These are phyloP conservation scores for Talaromyces sp. DNA, from an alignment of 2,329 filamentous ascomycete species.

Conservation along the genomic window DNA sequence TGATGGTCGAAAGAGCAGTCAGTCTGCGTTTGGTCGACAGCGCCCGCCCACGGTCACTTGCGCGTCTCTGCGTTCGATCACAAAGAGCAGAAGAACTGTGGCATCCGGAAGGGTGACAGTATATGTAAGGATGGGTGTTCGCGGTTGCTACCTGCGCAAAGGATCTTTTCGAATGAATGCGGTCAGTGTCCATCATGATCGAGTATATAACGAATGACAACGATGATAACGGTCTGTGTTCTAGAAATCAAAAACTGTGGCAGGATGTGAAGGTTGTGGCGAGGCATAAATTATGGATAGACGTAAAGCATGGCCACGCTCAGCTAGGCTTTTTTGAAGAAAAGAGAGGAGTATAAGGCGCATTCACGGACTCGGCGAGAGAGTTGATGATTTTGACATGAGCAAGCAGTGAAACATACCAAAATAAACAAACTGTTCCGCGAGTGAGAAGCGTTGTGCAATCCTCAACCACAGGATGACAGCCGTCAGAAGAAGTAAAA, in stretches of 20 bases:
- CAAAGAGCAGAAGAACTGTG: constrained; percentile 24
- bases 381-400: constrained; percentile 4
- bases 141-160: constrained; percentile 44
- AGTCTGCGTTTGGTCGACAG: constrained; percentile 31
- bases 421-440: constrained; percentile 15
- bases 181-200: constrained; percentile 27
- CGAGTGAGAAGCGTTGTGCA: constrained; percentile 8
- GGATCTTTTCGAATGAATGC: constrained; percentile 31
- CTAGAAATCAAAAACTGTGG: constrained; percentile 22
- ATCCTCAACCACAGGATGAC: constrained; percentile 13
- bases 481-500: not conserved
- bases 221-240: constrained; percentile 18
- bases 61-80: constrained; percentile 26
- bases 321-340: constrained; percentile 6
- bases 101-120: constrained; percentile 29
- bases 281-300: not conserved
- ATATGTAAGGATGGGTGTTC: constrained; percentile 22
- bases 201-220: constrained; percentile 1
- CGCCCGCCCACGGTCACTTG: constrained; percentile 28
- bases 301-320: constrained; percentile 1
- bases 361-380: constrained; percentile 16
- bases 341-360: constrained; percentile 16
- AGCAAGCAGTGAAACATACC: constrained; percentile 13
- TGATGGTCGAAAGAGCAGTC: constrained; percentile 21
- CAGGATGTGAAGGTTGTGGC: not conserved